Evolutionary conservation across 768 basidiomycete genomes (phyloP).

Genomic region (Daedaleopsis sinensis): DNA sequence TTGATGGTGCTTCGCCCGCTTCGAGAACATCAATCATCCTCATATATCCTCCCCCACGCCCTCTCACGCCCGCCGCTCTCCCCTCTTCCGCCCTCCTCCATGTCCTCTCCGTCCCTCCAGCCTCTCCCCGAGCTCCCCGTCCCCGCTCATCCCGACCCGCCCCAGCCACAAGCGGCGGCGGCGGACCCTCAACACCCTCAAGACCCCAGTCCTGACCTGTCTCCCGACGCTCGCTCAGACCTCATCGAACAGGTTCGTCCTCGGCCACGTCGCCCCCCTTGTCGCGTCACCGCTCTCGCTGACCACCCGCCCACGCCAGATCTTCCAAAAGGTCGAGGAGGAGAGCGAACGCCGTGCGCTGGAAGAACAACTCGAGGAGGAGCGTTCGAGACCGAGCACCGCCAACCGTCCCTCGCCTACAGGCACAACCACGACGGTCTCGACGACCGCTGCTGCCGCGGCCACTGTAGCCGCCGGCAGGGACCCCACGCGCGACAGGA

Average conservation of each 20-base stretch:
- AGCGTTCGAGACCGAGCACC: slow-evolving; percentile 4
- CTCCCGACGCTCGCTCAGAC: slow-evolving; percentile 13
- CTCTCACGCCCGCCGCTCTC: slow-evolving; percentile 9
- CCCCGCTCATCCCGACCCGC: background rate
- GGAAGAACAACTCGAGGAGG: slow-evolving; percentile 11
- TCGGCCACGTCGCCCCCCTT: background rate
- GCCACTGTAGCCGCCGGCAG: slow-evolving; percentile 7
- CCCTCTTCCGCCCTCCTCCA: background rate
- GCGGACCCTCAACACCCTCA: background rate
- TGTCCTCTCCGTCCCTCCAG: background rate
- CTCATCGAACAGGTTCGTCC: slow-evolving; percentile 24
- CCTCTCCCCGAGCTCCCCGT: background rate
- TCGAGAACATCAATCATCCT: slow-evolving; percentile 19
- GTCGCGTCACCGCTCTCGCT: background rate
- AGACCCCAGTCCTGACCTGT: background rate
- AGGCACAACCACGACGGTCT: background rate
- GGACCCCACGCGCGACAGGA: slow-evolving; percentile 26
- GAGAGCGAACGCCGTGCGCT: slow-evolving; percentile 54
- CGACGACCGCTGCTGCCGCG: slow-evolving; percentile 9
- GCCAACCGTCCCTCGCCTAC: slow-evolving; percentile 5
- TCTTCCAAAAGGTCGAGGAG: slow-evolving; percentile 59
- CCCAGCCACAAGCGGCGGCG: background rate
- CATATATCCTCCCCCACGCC: slow-evolving; percentile 3
- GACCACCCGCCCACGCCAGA: slow-evolving; percentile 36
- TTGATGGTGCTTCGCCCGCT: slow-evolving; percentile 14